A percentile compares a stretch with the other conserved stretches of the same genome.
Evolutionary conservation across 306 rosid species (phyloP).

Genomic region (Pterocarpus santalinus): DNA sequence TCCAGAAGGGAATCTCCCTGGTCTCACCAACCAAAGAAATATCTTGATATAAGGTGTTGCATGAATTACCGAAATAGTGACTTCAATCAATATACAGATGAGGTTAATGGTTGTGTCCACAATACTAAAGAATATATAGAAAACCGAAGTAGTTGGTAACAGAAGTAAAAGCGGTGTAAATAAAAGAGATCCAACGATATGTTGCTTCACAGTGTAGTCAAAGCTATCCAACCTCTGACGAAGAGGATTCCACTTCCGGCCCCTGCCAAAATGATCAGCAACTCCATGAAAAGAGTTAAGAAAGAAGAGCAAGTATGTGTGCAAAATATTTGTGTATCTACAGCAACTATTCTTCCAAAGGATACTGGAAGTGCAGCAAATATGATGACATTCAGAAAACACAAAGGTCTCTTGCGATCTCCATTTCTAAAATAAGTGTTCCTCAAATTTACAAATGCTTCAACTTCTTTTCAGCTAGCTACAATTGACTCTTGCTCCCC

Average conservation of each 20-base stretch:
- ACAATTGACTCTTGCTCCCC: slow-evolving; percentile 31
- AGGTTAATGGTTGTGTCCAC: slow-evolving; percentile 74
- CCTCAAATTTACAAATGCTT: slow-evolving; percentile 28
- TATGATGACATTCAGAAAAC: slow-evolving; percentile 27
- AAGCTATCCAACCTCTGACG: slow-evolving; percentile 92
- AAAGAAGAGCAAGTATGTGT: slow-evolving; percentile 18
- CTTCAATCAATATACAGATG: slow-evolving; percentile 69
- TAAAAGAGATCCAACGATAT: slow-evolving; percentile 88
- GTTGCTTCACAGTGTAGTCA: slow-evolving; percentile 92
- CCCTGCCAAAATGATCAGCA: slow-evolving; percentile 68
- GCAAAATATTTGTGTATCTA: slow-evolving; percentile 28
- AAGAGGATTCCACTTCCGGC: slow-evolving; percentile 96
- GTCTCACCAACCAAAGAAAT: slow-evolving; percentile 76
- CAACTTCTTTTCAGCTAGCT: slow-evolving; percentile 27
- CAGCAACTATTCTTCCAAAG: slow-evolving; percentile 32
- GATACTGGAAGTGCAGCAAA: slow-evolving; percentile 34
- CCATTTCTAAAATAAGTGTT: slow-evolving; percentile 25
- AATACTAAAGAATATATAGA: slow-evolving; percentile 88
- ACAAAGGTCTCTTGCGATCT: slow-evolving; percentile 34
- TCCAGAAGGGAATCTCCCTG: slow-evolving; percentile 83
- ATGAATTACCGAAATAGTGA: slow-evolving; percentile 75
- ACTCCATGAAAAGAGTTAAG: slow-evolving; percentile 35
- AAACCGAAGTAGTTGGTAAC: slow-evolving; percentile 88
- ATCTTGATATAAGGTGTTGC: slow-evolving; percentile 84
- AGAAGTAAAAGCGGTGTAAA: slow-evolving; percentile 86